Evolutionary conservation across 2,329 filamentous ascomycete species (phyloP), one percentile per base, ranked within the genome.

Genomic region (Arthrobotrys sinensis): DNA sequence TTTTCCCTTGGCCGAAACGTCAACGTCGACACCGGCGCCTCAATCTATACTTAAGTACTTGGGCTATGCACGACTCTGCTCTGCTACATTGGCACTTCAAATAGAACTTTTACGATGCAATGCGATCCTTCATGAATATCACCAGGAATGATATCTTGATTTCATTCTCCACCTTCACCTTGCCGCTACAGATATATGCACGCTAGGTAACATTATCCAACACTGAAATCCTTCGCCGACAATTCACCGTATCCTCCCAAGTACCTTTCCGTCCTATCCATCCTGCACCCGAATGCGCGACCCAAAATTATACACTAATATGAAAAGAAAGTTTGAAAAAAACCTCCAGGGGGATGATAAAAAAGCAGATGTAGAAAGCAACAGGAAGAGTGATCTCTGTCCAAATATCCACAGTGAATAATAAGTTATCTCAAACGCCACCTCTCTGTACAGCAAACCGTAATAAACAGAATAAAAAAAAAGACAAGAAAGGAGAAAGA

Each of bases 371-470:
- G 14, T 28, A 48, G 53, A 38, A 64, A 78, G 12, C 48, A 57
- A 77, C 36, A 34, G n/a, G 50, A 78, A 63, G 36, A 65, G 34
- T 48, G n/a, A 52, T 60, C 40, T 45, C 50, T 46, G 65, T 70
- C 64, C 64, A 52, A 73, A 62, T 79, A 80, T 60, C 34, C 62
- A 73, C 76, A 72, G 24, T 24, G 52, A 80, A 75, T 52, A 36
- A 72, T 70, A 73, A 12, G 32, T 34, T 62, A 69, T 78, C 78
- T 72, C 60, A 45, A 67, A 64, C 67, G 62, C 63, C 76, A 43
- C 69, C 38, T 55, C 68, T 43, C 40, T 67, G 65, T 64, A 71
- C 53, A 79, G 46, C 38, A 55, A 65, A 48, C 48, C 57, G 32
- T 77, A 69, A 68, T 46, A 66, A 53, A 52, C 38, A 32, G 21